Evolutionary conservation across 805 yeast genomes (phyloP).

Genomic region (Starmerella powellii): DNA sequence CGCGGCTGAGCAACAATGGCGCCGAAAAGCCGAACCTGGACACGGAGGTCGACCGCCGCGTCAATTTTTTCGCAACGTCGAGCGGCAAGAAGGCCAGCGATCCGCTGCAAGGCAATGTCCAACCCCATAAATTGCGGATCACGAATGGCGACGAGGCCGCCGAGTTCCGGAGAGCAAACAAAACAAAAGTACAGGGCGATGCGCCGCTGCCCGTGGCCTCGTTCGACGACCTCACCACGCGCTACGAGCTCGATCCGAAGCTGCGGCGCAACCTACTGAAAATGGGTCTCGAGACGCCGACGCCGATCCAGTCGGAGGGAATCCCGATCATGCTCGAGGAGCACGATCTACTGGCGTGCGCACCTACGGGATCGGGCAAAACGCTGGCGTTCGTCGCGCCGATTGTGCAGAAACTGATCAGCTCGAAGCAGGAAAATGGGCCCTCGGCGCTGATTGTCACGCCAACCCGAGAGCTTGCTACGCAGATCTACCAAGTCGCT

Average conservation of each 20-base stretch:
- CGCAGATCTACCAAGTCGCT: conserved; percentile 67
- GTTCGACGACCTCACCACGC: conserved; percentile 61
- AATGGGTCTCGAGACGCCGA: conserved; percentile 70
- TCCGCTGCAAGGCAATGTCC: not conserved
- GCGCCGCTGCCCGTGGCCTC: conserved; percentile 85
- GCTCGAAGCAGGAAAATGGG: conserved; percentile 28
- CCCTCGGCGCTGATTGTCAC: conserved; percentile 70
- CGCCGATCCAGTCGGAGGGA: conserved; percentile 85
- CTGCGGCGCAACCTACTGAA: conserved; percentile 52
- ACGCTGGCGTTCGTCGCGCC: conserved; percentile 86
- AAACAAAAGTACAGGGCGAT: conserved; percentile 73
- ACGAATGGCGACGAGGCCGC: conserved; percentile 47
- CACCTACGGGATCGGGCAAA: conserved; percentile 98
- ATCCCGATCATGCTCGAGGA: conserved; percentile 60
- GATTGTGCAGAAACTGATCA: conserved; percentile 44
- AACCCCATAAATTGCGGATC: conserved; percentile 28
- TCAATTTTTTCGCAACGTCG: conserved; percentile 54
- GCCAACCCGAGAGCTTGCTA: conserved; percentile 90
- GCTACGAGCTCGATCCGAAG: conserved; percentile 52
- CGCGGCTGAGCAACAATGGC: conserved; percentile 20
- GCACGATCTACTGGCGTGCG: conserved; percentile 81
- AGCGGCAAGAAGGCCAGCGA: not conserved
- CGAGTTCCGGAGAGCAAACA: conserved; percentile 45
- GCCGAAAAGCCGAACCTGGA: conserved; percentile 24
- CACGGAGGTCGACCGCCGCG: conserved; percentile 51